A percentile compares a stretch with the other conserved stretches of the same genome.
Conservation (phyloP, 495 filamentous ascomycete genomes). For the Penicillium diatomitis region DNA sequence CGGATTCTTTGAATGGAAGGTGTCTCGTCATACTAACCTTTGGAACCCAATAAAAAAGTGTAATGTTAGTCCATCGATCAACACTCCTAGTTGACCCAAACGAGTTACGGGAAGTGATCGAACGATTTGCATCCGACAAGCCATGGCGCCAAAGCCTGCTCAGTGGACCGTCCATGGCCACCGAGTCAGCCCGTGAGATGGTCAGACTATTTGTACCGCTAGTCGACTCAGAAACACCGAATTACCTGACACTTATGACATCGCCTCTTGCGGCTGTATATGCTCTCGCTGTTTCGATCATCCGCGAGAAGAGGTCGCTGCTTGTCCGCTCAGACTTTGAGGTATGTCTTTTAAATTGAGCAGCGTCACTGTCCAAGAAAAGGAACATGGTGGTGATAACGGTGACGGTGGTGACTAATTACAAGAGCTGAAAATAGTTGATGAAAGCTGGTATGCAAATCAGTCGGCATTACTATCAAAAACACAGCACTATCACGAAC, state of each 20-base stretch:
- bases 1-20: background rate
- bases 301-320: constrained; percentile 1
- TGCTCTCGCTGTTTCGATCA: constrained; percentile 5
- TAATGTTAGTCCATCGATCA: constrained; percentile 2
- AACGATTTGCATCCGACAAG: constrained; percentile 1
- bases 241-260: constrained; percentile 1
- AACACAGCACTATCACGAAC: constrained; percentile 1
- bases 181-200: constrained; percentile 6
- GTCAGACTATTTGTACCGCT: constrained; percentile 5
- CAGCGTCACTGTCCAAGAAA: too few species aligned
- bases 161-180: background rate
- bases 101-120: constrained; percentile 3
- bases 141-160: constrained; percentile 2
- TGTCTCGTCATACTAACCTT: background rate
- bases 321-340: constrained; percentile 10
- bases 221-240: constrained; percentile 1
- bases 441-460: constrained; percentile 8
- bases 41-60: background rate
- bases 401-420: too few species aligned
- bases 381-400: too few species aligned
- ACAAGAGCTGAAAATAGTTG: background rate
- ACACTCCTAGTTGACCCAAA: constrained; percentile 1
- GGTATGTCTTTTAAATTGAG: background rate
- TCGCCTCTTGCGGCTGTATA: constrained; percentile 6
- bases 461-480: constrained; percentile 2